Conservation (phyloP, 2,329 filamentous ascomycete genomes). For the Calonectria ilicicola region DNA sequence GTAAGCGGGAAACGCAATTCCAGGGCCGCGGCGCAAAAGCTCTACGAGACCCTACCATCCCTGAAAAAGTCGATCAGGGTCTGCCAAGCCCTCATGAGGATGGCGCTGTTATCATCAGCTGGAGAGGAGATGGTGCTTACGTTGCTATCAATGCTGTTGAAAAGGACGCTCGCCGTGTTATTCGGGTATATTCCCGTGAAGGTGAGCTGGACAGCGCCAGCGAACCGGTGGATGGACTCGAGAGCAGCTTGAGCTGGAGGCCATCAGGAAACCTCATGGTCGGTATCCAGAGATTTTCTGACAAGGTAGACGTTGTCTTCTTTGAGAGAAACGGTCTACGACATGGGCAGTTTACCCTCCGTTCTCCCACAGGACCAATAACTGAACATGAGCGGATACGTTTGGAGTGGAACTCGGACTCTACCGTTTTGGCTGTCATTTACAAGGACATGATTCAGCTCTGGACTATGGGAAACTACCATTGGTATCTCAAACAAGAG, state of each 20-base stretch:
- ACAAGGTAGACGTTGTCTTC: slow-evolving; percentile 86
- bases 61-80: slow-evolving; percentile 90
- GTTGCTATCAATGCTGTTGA: slow-evolving; percentile 89
- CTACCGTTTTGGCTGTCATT: slow-evolving; percentile 87
- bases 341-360: slow-evolving; percentile 93
- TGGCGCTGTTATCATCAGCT: slow-evolving; percentile 79
- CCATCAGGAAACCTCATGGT: slow-evolving; percentile 92
- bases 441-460: slow-evolving; percentile 83
- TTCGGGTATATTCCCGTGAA: slow-evolving; percentile 91
- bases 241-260: slow-evolving; percentile 89
- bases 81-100: slow-evolving; percentile 81
- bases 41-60: slow-evolving; percentile 92
- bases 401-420: slow-evolving; percentile 92
- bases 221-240: slow-evolving; percentile 94
- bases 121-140: slow-evolving; percentile 94
- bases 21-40: slow-evolving; percentile 90
- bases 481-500: slow-evolving; percentile 98
- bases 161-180: slow-evolving; percentile 76
- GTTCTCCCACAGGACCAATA: slow-evolving; percentile 69
- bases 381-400: slow-evolving; percentile 69
- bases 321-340: slow-evolving; percentile 97
- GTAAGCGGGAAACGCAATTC: slow-evolving; percentile 98
- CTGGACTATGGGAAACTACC: slow-evolving; percentile 98
- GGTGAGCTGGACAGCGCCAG: slow-evolving; percentile 92
- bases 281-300: slow-evolving; percentile 79